Evolutionary conservation across 345 rosid genomes (phyloP).

Genomic region (Sisymbrium altissimum): DNA sequence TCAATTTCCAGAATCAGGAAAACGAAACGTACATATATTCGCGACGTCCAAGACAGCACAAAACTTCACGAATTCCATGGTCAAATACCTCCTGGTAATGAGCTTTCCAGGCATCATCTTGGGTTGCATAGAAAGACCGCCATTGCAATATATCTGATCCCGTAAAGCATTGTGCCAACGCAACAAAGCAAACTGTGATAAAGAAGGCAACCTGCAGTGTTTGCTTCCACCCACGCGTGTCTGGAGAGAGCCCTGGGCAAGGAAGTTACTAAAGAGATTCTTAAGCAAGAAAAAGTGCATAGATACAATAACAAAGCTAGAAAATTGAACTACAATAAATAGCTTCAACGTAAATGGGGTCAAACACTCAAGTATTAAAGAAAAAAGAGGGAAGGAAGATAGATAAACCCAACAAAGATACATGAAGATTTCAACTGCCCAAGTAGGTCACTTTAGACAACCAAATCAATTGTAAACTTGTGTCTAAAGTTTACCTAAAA

Average conservation of each 20-base stretch:
- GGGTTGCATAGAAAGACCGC: slow-evolving; percentile 79
- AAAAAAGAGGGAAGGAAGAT: neutral
- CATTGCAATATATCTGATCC: slow-evolving; percentile 81
- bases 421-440: neutral
- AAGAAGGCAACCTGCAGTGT: slow-evolving; percentile 46
- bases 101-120: slow-evolving; percentile 91
- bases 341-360: neutral
- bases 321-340: neutral
- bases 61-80: slow-evolving; percentile 87
- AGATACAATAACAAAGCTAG: neutral
- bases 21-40: slow-evolving; percentile 60
- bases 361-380: neutral
- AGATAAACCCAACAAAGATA: neutral
- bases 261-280: slow-evolving; percentile 13
- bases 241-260: slow-evolving; percentile 43
- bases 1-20: neutral
- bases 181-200: slow-evolving; percentile 47
- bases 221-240: slow-evolving; percentile 49
- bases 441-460: slow-evolving; percentile 2
- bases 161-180: slow-evolving; percentile 62
- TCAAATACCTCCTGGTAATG: slow-evolving; percentile 94
- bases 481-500: slow-evolving; percentile 50
- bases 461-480: neutral
- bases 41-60: slow-evolving; percentile 86
- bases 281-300: slow-evolving; percentile 13